A percentile compares a stretch with the other conserved stretches of the same genome.
These are phyloP conservation scores for Syncephalis plumigaleata DNA, from an alignment of 371 early-diverging fungal species.

Conservation along the genomic window DNA sequence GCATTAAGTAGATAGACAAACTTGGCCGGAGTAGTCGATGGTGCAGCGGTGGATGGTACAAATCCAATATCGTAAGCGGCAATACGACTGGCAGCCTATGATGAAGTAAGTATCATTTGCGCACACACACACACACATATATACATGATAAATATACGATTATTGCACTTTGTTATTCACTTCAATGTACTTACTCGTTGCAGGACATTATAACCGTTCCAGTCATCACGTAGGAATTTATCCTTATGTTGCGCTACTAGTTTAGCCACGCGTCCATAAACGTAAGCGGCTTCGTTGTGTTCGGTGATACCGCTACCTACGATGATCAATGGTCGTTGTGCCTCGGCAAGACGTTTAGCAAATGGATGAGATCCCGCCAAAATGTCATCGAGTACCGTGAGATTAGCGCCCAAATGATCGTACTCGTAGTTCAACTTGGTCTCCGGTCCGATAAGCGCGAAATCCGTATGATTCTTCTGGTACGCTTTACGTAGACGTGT, in stretches of 20 bases:
- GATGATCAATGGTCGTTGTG: constrained; percentile 84
- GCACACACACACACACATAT: background rate
- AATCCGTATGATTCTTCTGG: constrained; percentile 58
- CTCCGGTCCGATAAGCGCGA: constrained; percentile 65
- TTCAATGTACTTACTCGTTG: constrained; percentile 38
- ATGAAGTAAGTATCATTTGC: constrained; percentile 10
- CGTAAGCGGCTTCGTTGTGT: constrained; percentile 42
- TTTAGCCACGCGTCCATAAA: constrained; percentile 48
- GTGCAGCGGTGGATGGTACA: constrained; percentile 29
- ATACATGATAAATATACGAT: constrained; percentile 1
- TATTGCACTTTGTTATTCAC: constrained; percentile 7
- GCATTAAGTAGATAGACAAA: constrained; percentile 88
- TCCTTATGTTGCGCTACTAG: constrained; percentile 45
- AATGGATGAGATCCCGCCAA: constrained; percentile 56
- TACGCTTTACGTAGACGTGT: constrained; percentile 88
- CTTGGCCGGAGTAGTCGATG: constrained; percentile 25
- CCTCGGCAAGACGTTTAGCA: constrained; percentile 48
- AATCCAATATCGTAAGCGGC: constrained; percentile 89
- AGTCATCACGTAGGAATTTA: constrained; percentile 52
- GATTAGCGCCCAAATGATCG: constrained; percentile 58
- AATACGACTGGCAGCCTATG: constrained; percentile 52
- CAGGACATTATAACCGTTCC: constrained; percentile 83
- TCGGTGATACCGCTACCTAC: constrained; percentile 74
- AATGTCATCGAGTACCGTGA: constrained; percentile 49
- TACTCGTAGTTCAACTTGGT: constrained; percentile 81